Percentiles rank a stretch among this genome's conserved stretches.
phyloP scores from a whole-genome alignment of 768 basidiomycete species.

The Paxillus ammoniavirescens region DNA sequence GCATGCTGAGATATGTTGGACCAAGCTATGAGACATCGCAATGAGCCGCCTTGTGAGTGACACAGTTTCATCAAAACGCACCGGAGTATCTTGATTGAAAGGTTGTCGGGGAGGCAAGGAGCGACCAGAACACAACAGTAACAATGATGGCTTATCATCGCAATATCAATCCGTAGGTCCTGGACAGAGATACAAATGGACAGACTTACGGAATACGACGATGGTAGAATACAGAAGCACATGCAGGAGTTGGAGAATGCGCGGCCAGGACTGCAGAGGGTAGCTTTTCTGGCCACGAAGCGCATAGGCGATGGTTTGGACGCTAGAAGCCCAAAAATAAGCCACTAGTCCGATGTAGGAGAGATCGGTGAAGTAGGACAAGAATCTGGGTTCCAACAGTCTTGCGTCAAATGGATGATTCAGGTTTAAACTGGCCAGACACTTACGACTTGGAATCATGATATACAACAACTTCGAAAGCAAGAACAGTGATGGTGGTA shows the following conservation, averaged over 20 bases:
- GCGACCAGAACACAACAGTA: slow-evolving; percentile 60
- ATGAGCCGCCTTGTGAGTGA: neutral
- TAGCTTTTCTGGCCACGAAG: slow-evolving; percentile 37
- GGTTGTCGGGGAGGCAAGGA: slow-evolving; percentile 43
- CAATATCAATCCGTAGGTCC: neutral
- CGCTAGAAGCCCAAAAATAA: slow-evolving; percentile 59
- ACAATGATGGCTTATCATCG: slow-evolving; percentile 55
- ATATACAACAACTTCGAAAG: slow-evolving; percentile 29
- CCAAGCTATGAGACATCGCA: slow-evolving; percentile 44
- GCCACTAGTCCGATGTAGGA: slow-evolving; percentile 60
- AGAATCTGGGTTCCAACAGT: slow-evolving; percentile 40
- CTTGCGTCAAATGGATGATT: neutral
- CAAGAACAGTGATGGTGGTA: slow-evolving; percentile 35
- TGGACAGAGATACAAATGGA: neutral
- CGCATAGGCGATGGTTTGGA: slow-evolving; percentile 51
- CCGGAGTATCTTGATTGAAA: slow-evolving; percentile 40
- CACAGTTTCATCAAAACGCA: slow-evolving; percentile 25
- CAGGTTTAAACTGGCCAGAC: slow-evolving; percentile 20
- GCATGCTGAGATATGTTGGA: slow-evolving; percentile 58
- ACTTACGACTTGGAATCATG: slow-evolving; percentile 28
- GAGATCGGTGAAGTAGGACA: slow-evolving; percentile 65
- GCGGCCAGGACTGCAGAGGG: slow-evolving; percentile 60
- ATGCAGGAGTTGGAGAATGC: slow-evolving; percentile 54
- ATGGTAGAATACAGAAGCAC: slow-evolving; percentile 51
- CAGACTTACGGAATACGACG: slow-evolving; percentile 53